phyloP scores from a whole-genome alignment of 2,329 filamentous ascomycete species.

The Colletotrichum acutatum region DNA sequence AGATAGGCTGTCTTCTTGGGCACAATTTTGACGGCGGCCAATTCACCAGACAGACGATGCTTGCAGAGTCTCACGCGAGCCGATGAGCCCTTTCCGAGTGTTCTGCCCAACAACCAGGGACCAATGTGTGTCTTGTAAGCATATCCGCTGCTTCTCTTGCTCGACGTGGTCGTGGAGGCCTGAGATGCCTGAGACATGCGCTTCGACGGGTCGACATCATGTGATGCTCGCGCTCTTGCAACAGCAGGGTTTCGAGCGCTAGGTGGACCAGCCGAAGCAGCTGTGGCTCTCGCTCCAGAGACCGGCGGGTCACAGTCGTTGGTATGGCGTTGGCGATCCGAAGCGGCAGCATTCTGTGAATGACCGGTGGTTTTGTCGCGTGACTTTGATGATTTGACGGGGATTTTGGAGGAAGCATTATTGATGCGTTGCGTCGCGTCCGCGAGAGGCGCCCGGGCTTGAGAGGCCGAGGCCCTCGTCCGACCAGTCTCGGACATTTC shows the following conservation, averaged over 20 bases:
- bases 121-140: constrained; percentile 81
- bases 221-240: constrained; percentile 41
- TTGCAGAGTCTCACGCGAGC: constrained; percentile 88
- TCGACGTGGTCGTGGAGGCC: constrained; percentile 48
- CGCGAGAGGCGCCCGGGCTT: constrained; percentile 53
- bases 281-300: not conserved
- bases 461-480: constrained; percentile 18
- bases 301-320: constrained; percentile 31
- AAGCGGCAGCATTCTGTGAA: constrained; percentile 7
- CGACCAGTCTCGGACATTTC: constrained; percentile 35
- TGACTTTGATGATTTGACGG: constrained; percentile 43
- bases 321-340: constrained; percentile 34
- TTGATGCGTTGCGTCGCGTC: constrained; percentile 62
- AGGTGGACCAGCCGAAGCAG: constrained; percentile 9
- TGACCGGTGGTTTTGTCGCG: constrained; percentile 36
- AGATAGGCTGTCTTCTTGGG: constrained; percentile 83
- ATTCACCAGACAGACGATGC: constrained; percentile 80
- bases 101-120: constrained; percentile 92
- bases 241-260: constrained; percentile 38
- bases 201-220: constrained; percentile 47
- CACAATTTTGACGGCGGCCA: constrained; percentile 95
- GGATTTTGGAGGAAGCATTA: constrained; percentile 45
- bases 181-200: constrained; percentile 55
- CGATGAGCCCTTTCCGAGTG: constrained; percentile 88
- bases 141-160: constrained; percentile 50